Evolutionary conservation across 768 basidiomycete species (phyloP).

Genomic region (Symmetrospora coprosmae): DNA sequence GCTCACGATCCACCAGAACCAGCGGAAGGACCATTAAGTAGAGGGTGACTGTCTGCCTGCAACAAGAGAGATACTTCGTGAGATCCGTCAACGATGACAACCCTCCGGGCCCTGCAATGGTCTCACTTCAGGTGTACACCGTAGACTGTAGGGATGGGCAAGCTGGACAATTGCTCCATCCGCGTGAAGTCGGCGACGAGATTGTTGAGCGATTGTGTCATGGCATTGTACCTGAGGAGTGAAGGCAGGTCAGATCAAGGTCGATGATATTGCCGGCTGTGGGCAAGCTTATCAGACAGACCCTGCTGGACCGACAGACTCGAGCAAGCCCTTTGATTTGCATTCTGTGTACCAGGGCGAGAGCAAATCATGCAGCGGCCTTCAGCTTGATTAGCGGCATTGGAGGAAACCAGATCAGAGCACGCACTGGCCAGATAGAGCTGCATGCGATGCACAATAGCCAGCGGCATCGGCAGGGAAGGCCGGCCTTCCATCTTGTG

Average conservation of each 20-base stretch:
- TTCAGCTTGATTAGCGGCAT: not conserved
- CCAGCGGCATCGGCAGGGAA: slow-evolving; percentile 65
- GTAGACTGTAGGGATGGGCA: slow-evolving; percentile 48
- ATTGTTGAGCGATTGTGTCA: slow-evolving; percentile 66
- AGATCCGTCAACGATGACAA: too few relatives aligned
- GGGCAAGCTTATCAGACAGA: not conserved
- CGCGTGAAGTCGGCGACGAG: slow-evolving; percentile 30
- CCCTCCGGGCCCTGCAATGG: too few relatives aligned
- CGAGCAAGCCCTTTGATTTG: slow-evolving; percentile 69
- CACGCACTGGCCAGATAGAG: slow-evolving; percentile 16
- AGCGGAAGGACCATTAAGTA: slow-evolving; percentile 85
- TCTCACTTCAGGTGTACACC: slow-evolving; percentile 30
- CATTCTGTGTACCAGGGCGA: slow-evolving; percentile 35
- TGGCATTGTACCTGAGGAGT: slow-evolving; percentile 47
- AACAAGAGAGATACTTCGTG: too few relatives aligned
- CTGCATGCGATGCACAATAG: slow-evolving; percentile 42
- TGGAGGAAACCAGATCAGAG: not conserved
- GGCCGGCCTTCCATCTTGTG: slow-evolving; percentile 35
- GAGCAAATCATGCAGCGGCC: not conserved
- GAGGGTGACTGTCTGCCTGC: slow-evolving; percentile 82
- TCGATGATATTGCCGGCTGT: too few relatives aligned
- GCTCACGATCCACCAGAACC: slow-evolving; percentile 65
- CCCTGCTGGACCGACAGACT: slow-evolving; percentile 80
- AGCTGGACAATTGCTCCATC: slow-evolving; percentile 85
- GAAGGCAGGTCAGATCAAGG: not conserved